These are phyloP conservation scores for Fusarium albosuccineum DNA, from an alignment of 2,329 filamentous ascomycete species.

Conservation along the genomic window DNA sequence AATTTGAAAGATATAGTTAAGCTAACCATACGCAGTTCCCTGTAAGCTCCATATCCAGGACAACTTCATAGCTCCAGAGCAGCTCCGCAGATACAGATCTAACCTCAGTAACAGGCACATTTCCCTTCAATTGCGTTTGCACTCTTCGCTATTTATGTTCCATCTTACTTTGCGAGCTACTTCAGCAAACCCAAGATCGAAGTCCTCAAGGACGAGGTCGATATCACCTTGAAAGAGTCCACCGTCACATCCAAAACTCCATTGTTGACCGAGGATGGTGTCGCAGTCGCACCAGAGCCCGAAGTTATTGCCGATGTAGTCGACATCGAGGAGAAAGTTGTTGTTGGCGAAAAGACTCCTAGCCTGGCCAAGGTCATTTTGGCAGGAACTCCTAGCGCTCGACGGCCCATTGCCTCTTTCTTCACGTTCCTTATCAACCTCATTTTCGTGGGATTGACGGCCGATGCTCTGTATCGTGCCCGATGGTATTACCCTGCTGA, in stretches of 20 bases:
- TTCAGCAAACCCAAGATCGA: constrained; percentile 68
- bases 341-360: constrained; percentile 68
- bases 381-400: constrained; percentile 80
- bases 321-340: constrained; percentile 72
- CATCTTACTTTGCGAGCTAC: constrained; percentile 72
- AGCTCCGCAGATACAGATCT: constrained; percentile 26
- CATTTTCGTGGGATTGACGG: constrained; percentile 74
- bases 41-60: constrained; percentile 44
- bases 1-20: background rate
- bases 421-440: constrained; percentile 80
- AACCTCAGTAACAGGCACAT: constrained; percentile 49
- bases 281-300: constrained; percentile 46
- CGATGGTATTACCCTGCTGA: constrained; percentile 76
- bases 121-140: constrained; percentile 69
- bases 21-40: constrained; percentile 51
- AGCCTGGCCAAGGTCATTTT: constrained; percentile 75
- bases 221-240: constrained; percentile 66
- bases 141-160: constrained; percentile 74
- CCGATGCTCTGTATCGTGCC: constrained; percentile 84
- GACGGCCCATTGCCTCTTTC: constrained; percentile 74
- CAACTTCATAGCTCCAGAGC: constrained; percentile 6
- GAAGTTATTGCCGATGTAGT: constrained; percentile 64
- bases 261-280: constrained; percentile 49
- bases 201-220: constrained; percentile 71
- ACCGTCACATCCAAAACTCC: constrained; percentile 47